Base-by-base conservation (phyloP, 2,329 filamentous ascomycete genomes). In the Trichoderma harzianum region DNA sequence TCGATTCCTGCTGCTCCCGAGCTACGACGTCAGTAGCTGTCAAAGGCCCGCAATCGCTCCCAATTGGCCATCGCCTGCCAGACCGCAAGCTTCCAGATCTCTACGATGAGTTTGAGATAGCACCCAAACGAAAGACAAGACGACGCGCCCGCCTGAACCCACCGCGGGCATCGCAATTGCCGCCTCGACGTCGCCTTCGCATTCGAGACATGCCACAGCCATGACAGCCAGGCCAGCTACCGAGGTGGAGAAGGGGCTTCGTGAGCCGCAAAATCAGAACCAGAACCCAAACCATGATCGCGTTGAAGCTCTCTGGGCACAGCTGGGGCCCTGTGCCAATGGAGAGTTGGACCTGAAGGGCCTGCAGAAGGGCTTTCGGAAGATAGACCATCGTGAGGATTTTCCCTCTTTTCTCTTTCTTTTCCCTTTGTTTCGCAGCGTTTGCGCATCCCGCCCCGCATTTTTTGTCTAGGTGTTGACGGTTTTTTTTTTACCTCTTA, bases 331-430 rank as follows among this genome's bases (percentile, higher is more conserved):
- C 75, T 88, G 90, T 75, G 87, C 87, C 72, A 90, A 91, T 77
- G 93, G 93, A 72, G 91, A 93, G 80, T 86, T 99, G 77, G 95
- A 98, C 82, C 85, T 97, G 75, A 90, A 92, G 80, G 94, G 90
- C 36, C 84, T 99, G 76, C 92, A 95, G 83, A 93, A 90, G 83
- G 96, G 95, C 5, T 84, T 99, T 79, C 90, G 87, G 80, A 93
- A 91, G 82, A 94, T 98, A 78, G 95, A 98, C 81, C 96, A 99
- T 81, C 96, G 94, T 97, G 79, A 83, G 85, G 77, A n/a, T 10
- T 30, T 11, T 18, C 53, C 39, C 39, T 39, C n/a, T 16, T 24
- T 47, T 57, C 53, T 30, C 2, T 21, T 3, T n/a, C 43, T 28
- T n/a, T 55, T 28, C 18, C 2, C 57, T 21, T 60, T 60, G 57